Conservation (phyloP, 306 rosid species). For the Benincasa hispida region DNA sequence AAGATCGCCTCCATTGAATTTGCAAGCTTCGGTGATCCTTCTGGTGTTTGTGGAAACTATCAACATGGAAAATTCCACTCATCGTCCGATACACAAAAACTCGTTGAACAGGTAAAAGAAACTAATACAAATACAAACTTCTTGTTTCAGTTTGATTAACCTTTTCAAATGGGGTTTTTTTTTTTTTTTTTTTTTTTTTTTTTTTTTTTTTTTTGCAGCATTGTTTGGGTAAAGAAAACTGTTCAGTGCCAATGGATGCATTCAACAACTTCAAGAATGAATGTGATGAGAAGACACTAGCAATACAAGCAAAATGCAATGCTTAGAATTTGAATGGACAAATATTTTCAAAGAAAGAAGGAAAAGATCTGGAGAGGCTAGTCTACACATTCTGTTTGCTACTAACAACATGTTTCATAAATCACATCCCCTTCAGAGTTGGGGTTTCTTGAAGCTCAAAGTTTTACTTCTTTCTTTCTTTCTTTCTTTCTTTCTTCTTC, state of each 20-base stretch:
- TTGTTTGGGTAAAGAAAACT: constrained; percentile 41
- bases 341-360: background rate
- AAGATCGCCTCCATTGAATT: constrained; percentile 42
- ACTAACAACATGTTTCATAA: background rate
- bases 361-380: background rate
- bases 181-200: too few species aligned
- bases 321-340: background rate
- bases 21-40: constrained; percentile 67
- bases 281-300: constrained; percentile 40
- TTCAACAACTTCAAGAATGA: constrained; percentile 22
- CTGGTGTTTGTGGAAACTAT: constrained; percentile 45
- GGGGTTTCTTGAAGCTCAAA: background rate
- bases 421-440: background rate
- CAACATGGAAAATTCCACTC: constrained; percentile 30
- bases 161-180: background rate
- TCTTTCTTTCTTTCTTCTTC: background rate
- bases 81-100: constrained; percentile 6
- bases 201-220: constrained; percentile 14
- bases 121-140: background rate
- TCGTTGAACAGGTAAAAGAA: constrained; percentile 31
- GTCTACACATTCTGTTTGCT: background rate
- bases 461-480: background rate
- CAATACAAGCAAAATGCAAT: constrained; percentile 47
- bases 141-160: background rate
- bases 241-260: constrained; percentile 30